Conservation (phyloP, 345 rosid species). For the Hirschfeldia incana region DNA sequence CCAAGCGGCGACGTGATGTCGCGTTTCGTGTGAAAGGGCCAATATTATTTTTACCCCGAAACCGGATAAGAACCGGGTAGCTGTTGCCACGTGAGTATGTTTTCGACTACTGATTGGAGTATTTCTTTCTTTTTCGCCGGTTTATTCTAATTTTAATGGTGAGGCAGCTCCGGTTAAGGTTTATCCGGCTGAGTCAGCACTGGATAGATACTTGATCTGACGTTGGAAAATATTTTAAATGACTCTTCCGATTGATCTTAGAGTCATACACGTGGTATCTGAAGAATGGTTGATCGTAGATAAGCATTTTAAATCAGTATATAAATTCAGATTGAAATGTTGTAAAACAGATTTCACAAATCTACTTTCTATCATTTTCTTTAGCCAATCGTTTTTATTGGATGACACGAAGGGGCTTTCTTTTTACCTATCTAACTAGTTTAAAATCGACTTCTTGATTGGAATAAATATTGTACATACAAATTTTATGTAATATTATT, state of each 20-base stretch:
- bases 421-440: too few relatives aligned
- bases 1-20: conserved; percentile 33
- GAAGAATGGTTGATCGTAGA: not conserved
- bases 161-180: not conserved
- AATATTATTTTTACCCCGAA: not conserved
- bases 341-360: not conserved
- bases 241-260: not conserved
- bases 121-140: not conserved
- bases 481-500: too few relatives aligned
- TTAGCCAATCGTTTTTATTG: too few relatives aligned
- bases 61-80: conserved; percentile 34
- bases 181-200: conserved; percentile 38
- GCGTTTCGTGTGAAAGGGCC: conserved; percentile 28
- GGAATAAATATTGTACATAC: too few relatives aligned
- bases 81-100: conserved; percentile 21
- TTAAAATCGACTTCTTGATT: too few relatives aligned
- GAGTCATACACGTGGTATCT: conserved; percentile 10
- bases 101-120: too few relatives aligned
- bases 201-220: conserved; percentile 28
- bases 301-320: not conserved
- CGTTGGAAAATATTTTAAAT: not conserved
- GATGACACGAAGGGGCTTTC: too few relatives aligned
- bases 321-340: not conserved
- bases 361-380: too few relatives aligned
- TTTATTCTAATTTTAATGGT: not conserved